Evolutionary conservation across 1,284 basidiomycete species (phyloP).

Genomic region (Salmacisia buchloeana): DNA sequence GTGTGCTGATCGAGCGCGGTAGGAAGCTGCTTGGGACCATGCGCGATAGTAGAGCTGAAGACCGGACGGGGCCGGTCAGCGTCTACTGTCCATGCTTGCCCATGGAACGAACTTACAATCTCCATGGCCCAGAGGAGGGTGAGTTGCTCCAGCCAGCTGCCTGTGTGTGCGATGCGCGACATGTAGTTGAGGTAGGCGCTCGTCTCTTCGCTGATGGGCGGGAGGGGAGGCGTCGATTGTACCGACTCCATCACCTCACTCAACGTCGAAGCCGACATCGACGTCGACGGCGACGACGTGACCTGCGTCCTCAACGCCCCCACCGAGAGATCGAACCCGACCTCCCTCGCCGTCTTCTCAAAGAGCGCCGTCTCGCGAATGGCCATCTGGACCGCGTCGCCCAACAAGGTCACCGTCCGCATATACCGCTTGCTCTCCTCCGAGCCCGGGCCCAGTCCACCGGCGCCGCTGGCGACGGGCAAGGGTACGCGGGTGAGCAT

Average conservation of each 20-base stretch:
- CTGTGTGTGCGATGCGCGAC: conserved; percentile 56
- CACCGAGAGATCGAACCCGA: conserved; percentile 50
- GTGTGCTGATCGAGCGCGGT: not conserved
- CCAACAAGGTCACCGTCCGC: conserved; percentile 7
- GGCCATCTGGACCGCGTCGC: conserved; percentile 54
- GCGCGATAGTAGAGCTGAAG: conserved; percentile 60
- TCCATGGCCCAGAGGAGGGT: conserved; percentile 74
- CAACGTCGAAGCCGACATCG: too few relatives aligned
- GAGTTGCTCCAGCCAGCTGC: conserved; percentile 61
- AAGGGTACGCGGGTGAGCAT: conserved; percentile 11
- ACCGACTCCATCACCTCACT: too few relatives aligned
- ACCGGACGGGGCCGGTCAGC: not conserved
- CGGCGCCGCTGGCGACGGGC: not conserved
- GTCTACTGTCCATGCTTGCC: conserved; percentile 6
- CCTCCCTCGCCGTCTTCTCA: conserved; percentile 55
- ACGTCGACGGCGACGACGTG: conserved; percentile 4
- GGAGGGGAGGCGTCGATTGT: not conserved
- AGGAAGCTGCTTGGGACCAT: conserved; percentile 57
- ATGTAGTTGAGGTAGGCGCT: conserved; percentile 67
- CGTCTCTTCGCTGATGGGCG: not conserved
- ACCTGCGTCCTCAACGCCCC: conserved; percentile 1
- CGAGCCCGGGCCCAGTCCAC: not conserved
- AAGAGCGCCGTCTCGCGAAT: conserved; percentile 64
- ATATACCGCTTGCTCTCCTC: not conserved
- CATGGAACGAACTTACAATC: conserved; percentile 54